Evolutionary conservation across 2,329 filamentous ascomycete species (phyloP), one percentile per base, ranked within the genome.

Genomic region (Pyrenophora tritici-repentis): DNA sequence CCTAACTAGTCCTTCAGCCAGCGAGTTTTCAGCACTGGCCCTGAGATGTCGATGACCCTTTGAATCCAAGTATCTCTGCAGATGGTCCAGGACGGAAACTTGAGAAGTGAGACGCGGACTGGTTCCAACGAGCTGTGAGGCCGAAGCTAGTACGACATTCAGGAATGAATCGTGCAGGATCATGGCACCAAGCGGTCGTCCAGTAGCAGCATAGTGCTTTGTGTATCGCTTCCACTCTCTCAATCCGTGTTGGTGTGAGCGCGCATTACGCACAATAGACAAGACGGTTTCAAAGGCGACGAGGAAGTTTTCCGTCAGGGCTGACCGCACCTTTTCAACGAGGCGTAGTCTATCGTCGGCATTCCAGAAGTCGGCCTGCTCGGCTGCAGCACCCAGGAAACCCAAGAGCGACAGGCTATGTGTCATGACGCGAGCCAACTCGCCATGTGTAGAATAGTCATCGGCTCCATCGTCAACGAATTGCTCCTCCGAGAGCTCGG

Each of bases 211-310:
- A 75, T 97, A 99, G 55, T 92, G 89, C 37, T 88, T 89, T 49
- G 90, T 78, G 73, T 90, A 91, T 58, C 87, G 86, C 75, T 89
- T 95, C 94, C 94, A 99, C 59, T 96, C 89, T 65, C 86, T 88
- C 16, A 90, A 78, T 22, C 83, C 77, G 40, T 82, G 80, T 56
- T 89, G 86, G 18, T 85, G 77, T 22, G 82, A 82, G 59, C 85
- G 86, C 2, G 87, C 83, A 73, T 95, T 96, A 47, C 93, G 88
- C 58, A 97, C 89, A 7, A 90, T 91, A 7, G 93, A 97, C 50
- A 96, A 87, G 7, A 91, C 89, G 0, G 90, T 91, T 75, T 97
- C 94, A 32, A 97, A 84, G 2, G 89, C 86, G 10, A 95, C 84
- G 59, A 97, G 81, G 68, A 96, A 96, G 6, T 85, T 81, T 65